phyloP scores from a whole-genome alignment of 768 basidiomycete genomes.

The Russula emetica region DNA sequence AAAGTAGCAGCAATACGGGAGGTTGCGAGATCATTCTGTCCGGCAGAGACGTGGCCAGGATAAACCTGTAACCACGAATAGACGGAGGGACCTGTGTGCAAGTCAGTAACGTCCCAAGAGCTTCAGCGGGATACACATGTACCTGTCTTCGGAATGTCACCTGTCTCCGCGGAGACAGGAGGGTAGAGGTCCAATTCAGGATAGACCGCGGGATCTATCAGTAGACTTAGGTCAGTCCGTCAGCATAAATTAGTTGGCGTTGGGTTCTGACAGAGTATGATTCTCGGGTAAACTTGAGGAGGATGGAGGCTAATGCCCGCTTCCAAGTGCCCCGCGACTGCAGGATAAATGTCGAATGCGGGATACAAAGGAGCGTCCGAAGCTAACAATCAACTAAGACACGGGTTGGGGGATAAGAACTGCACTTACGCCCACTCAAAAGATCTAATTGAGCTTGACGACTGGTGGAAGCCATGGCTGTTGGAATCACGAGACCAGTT shows the following conservation, averaged over 20 bases:
- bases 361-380: constrained; percentile 10
- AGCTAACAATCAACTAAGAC: not conserved
- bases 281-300: constrained; percentile 11
- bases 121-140: constrained; percentile 8
- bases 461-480: not conserved
- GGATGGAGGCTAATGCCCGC: not conserved
- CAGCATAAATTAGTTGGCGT: not conserved
- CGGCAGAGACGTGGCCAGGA: constrained; percentile 15
- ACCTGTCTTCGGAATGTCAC: not conserved
- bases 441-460: constrained; percentile 1
- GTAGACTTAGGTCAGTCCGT: constrained; percentile 4
- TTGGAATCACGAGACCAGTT: not conserved
- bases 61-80: constrained; percentile 27
- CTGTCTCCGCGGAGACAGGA: constrained; percentile 2
- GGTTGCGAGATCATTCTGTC: constrained; percentile 12
- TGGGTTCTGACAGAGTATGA: constrained; percentile 12
- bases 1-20: constrained; percentile 21
- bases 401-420: not conserved
- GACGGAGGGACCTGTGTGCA: constrained; percentile 12
- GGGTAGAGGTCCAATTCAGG: constrained; percentile 24
- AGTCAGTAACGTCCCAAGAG: not conserved
- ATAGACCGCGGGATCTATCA: constrained; percentile 18
- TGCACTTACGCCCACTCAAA: constrained; percentile 1
- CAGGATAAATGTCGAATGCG: constrained; percentile 14
- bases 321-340: not conserved